Base-by-base conservation (phyloP, 352 stramenopile genomes). In the Pythium oligandrum region DNA sequence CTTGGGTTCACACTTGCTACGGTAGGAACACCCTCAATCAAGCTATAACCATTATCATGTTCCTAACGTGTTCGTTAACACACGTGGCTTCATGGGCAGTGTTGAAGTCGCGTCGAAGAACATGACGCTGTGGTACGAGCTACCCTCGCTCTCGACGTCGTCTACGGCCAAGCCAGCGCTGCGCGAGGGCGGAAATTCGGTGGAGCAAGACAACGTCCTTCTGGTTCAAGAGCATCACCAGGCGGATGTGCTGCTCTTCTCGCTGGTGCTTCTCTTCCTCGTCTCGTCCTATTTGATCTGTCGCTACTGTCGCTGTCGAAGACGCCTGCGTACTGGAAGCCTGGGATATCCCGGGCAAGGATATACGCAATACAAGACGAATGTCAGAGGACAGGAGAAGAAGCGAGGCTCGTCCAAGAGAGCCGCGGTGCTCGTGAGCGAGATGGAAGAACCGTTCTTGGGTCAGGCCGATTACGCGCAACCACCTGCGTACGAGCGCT, bases 361-460 rank as follows among this genome's bases (percentile, higher is more conserved):
- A 6, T 48, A 48, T 31, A 2, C 43, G 11, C 43, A 48, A 48
- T 48, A 26, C 43, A 48, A 48, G 43, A 8, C 43, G 43, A 48
- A 9, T 6, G n/a, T 9, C 10, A 10, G 43, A 48, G 11, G 6
- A 26, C 17, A 26, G 17, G 17, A 26, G 17, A 26, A 26, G 17
- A 26, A 26, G 17, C 17, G 17, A 26, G 17, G 17, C 17, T 26
- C 17, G 17, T 26, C 17, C 17, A 26, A 26, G 17, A 26, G 17
- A 17, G 43, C 43, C 6, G 12, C 49, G 2, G 36, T 83, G 33
- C 59, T 74, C 26, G 64, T 82, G 9, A 80, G 63, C 51, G 74
- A 91, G 56, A 82, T 89, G 72, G 68, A 88, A 47, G 63, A 88
- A 59, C 78, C 81, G 17, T 73, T 91, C 40, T 64, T 91, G 5